Evolutionary conservation across 1,284 basidiomycete genomes (phyloP), one percentile per base, ranked within the genome.

Genomic region (Dichomitus squalens): DNA sequence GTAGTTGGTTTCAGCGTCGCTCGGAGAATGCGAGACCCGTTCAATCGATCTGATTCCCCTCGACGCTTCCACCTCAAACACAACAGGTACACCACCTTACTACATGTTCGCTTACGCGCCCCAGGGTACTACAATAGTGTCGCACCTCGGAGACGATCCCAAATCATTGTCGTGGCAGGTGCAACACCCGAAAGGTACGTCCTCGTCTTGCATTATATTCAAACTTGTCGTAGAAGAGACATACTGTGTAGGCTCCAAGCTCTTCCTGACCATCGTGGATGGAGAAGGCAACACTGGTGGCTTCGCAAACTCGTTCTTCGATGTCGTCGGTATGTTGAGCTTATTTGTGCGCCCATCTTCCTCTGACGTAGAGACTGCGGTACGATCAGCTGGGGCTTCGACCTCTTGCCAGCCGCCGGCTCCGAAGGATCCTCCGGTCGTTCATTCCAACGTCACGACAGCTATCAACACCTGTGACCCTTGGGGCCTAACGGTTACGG

Each of bases 71-170:
- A 50, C 56, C 14, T 39, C 59, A 2, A 48, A n/a, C n/a, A n/a
- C 46, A 16, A 29, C 66, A 23, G 79, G 75, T 0, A 65, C 70
- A 1, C 73, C 80, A 3, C 81, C 80, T 1, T 85, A 77, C 61
- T 82, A 78, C 64, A 77, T 84, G 76, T 71, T 80, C 31, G 77
- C 80, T 0, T 76, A 79, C 53, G 75, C 76, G 34, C 53, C 72
- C 7, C 72, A 72, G 4, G 78, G 78, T 4, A 72, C 75, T 4
- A 76, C 80, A 0, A 75, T 73, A 11, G 76, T 75, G 9, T 69
- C 70, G 2, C 57, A 69, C 14, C 70, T 82, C 35, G 82, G 81
- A 18, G 67, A 64, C 6, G 72, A 79, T 49, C 69, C 70, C 12
- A 65, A 58, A 29, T 70, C 73, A 27, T 61, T 84, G 33, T 69